Evolutionary conservation across 2,329 filamentous ascomycete genomes (phyloP).

Genomic region (Xylariaceae sp.): DNA sequence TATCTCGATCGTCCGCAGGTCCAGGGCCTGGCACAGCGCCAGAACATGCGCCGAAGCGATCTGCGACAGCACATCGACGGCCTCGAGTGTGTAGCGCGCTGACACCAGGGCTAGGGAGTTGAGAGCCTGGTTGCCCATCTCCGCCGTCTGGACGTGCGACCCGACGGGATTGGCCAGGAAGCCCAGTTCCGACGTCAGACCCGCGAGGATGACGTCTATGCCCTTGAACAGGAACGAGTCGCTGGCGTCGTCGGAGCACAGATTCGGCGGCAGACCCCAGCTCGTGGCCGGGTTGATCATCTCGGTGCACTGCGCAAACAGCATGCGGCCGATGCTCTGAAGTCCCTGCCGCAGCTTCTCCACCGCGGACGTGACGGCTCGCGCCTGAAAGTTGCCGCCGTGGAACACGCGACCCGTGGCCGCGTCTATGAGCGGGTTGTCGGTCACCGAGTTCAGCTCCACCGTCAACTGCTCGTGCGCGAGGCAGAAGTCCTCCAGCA

Average conservation of each 20-base stretch:
- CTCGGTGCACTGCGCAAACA: conserved; percentile 60
- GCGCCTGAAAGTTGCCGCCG: conserved; percentile 67
- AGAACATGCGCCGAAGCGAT: conserved; percentile 53
- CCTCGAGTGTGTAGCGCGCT: conserved; percentile 51
- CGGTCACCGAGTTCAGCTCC: conserved; percentile 64
- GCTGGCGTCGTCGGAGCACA: conserved; percentile 54
- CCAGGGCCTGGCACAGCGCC: conserved; percentile 51
- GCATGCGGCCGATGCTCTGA: conserved; percentile 55
- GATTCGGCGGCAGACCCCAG: conserved; percentile 59
- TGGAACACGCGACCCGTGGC: conserved; percentile 44
- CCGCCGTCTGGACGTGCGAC: conserved; percentile 61
- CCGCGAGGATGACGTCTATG: conserved; percentile 61
- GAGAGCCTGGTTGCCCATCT: conserved; percentile 64
- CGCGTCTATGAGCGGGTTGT: conserved; percentile 60
- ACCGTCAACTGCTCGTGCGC: conserved; percentile 51
- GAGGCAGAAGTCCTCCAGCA: conserved; percentile 58
- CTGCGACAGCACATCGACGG: conserved; percentile 51
- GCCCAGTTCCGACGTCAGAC: conserved; percentile 58
- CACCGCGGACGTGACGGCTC: conserved; percentile 57
- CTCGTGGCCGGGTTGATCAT: conserved; percentile 57
- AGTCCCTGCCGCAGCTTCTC: conserved; percentile 52
- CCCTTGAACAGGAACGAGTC: conserved; percentile 59
- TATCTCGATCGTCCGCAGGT: conserved; percentile 9
- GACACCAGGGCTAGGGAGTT: conserved; percentile 62
- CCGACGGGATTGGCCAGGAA: conserved; percentile 60